Percentiles rank a stretch among this genome's conserved stretches.
phyloP scores from a whole-genome alignment of 2,329 filamentous ascomycete genomes.

The Talaromyces verruculosus region DNA sequence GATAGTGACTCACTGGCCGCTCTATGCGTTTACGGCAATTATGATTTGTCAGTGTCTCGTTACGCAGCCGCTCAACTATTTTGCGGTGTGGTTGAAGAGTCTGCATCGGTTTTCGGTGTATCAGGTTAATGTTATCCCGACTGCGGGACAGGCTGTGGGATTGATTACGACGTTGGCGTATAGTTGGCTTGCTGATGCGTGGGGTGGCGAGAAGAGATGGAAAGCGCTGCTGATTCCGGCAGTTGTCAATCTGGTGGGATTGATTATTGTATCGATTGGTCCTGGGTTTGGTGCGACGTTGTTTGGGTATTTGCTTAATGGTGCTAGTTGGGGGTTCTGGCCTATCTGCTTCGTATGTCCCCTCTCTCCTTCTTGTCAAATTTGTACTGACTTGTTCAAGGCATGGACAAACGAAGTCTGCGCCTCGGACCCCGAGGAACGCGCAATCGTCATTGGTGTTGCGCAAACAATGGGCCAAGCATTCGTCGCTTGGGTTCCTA shows the following conservation, averaged over 20 bases:
- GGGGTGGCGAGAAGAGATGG: conserved; percentile 24
- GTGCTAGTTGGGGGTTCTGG: conserved; percentile 27
- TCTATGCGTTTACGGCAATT: conserved; percentile 24
- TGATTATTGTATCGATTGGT: conserved; percentile 25
- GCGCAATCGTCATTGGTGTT: conserved; percentile 25
- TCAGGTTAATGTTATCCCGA: conserved; percentile 28
- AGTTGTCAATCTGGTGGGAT: conserved; percentile 25
- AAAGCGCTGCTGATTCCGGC: conserved; percentile 24
- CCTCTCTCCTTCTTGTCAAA: not conserved
- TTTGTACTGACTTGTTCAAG: conserved; percentile 2
- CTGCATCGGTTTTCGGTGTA: conserved; percentile 25
- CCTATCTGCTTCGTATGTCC: conserved; percentile 24
- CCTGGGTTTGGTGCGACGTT: conserved; percentile 27
- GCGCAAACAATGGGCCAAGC: conserved; percentile 26
- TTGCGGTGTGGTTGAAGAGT: conserved; percentile 26
- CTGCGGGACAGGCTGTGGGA: conserved; percentile 21
- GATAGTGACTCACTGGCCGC: conserved; percentile 24
- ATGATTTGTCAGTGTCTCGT: conserved; percentile 26
- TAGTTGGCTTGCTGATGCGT: conserved; percentile 25
- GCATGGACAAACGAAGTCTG: conserved; percentile 25
- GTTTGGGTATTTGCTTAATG: conserved; percentile 27
- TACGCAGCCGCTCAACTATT: conserved; percentile 26
- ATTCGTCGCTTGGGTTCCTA: conserved; percentile 27
- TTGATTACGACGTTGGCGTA: conserved; percentile 24
- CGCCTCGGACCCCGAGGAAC: conserved; percentile 30